Conservation (phyloP, 164 flowering plant genomes). For the Sedum album region DNA sequence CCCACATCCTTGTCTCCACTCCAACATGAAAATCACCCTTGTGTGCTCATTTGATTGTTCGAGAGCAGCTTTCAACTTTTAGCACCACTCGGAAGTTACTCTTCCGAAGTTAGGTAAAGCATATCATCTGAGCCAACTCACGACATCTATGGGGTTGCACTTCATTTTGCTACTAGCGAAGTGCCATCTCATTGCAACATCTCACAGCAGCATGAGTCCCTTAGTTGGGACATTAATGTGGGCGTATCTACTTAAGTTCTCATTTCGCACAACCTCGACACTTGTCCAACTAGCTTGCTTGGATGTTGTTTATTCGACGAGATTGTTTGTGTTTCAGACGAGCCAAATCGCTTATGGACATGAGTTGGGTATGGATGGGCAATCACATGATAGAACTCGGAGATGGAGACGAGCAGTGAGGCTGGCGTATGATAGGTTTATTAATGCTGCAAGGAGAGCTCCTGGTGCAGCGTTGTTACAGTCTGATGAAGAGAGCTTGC, state of each 20-base stretch:
- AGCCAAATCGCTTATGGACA: conserved; percentile 10
- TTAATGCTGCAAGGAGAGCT: not conserved
- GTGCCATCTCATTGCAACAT: conserved; percentile 10
- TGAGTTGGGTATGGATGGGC: not conserved
- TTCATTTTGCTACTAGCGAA: conserved; percentile 14
- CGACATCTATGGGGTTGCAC: conserved; percentile 21
- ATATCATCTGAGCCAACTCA: no score
- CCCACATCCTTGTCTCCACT: not conserved
- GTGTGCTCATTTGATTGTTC: not conserved
- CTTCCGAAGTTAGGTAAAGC: not conserved
- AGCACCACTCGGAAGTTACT: not conserved
- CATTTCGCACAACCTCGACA: conserved; percentile 5
- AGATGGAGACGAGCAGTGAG: conserved; percentile 30
- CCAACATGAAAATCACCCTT: not conserved
- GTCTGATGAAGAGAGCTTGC: conserved; percentile 21
- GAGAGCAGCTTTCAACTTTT: not conserved
- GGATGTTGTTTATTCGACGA: conserved; percentile 13
- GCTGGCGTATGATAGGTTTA: conserved; percentile 17
- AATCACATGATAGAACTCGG: not conserved
- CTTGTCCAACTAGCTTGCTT: conserved; percentile 11
- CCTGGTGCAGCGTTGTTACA: not conserved
- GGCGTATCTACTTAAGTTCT: conserved; percentile 21
- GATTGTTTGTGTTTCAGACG: conserved; percentile 29
- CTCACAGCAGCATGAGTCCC: conserved; percentile 2
- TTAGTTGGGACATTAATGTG: conserved; percentile 11